These are phyloP conservation scores for Apiospora rasikravindrae DNA, from an alignment of 2,329 filamentous ascomycete genomes.

Conservation along the genomic window DNA sequence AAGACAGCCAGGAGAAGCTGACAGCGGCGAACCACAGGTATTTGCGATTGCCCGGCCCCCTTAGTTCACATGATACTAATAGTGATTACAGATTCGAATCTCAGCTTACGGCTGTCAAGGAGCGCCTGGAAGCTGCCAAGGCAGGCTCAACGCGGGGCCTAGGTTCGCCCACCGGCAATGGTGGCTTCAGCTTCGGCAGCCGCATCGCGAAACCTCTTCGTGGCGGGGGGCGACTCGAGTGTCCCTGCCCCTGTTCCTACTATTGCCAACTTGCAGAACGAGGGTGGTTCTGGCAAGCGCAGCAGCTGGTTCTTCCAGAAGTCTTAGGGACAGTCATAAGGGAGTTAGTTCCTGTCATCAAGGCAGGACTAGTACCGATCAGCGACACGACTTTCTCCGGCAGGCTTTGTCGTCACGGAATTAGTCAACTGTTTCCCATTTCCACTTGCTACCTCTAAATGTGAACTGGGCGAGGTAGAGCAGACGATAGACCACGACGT, in stretches of 20 bases:
- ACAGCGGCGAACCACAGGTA: constrained; percentile 97
- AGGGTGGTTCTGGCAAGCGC: constrained; percentile 62
- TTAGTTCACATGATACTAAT: constrained; percentile 33
- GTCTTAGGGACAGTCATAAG: constrained; percentile 38
- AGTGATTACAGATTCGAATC: constrained; percentile 79
- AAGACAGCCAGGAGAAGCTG: constrained; percentile 98
- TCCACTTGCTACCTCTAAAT: not conserved
- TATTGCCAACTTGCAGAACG: constrained; percentile 64
- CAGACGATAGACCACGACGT: not conserved
- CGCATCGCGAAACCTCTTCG: constrained; percentile 73
- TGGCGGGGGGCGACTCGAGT: constrained; percentile 62
- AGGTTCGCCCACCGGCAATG: constrained; percentile 62
- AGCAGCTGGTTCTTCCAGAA: constrained; percentile 79
- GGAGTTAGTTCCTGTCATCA: not conserved
- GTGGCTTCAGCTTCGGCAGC: constrained; percentile 74
- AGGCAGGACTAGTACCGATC: not conserved
- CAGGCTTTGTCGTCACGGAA: not conserved
- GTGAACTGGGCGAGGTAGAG: constrained; percentile 11
- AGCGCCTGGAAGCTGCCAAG: constrained; percentile 95
- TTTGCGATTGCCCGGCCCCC: constrained; percentile 18
- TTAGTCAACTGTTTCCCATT: not conserved
- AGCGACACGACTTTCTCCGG: not conserved
- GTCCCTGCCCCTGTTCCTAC: constrained; percentile 56
- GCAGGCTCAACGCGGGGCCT: constrained; percentile 87
- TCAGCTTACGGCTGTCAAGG: constrained; percentile 96